These are phyloP conservation scores for Nicotiana noctiflora DNA, from an alignment of 257 asterid genomes.

Conservation along the genomic window DNA sequence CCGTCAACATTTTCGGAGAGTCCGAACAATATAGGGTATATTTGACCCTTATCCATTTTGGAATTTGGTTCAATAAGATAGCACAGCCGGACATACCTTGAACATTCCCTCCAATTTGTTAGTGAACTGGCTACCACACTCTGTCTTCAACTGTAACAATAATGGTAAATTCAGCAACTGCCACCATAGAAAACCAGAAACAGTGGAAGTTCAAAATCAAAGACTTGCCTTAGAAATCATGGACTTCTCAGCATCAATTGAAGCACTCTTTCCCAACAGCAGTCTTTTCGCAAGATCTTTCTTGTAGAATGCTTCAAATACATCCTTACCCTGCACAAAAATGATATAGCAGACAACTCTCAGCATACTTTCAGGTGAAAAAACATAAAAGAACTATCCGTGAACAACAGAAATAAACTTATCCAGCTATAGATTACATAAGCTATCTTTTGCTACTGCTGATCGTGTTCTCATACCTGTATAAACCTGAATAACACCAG, in stretches of 20 bases:
- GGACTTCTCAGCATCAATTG: constrained; percentile 96
- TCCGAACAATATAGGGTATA: too few species aligned
- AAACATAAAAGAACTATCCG: neutral
- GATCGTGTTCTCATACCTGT: constrained; percentile 47
- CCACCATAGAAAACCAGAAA: neutral
- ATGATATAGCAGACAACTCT: neutral
- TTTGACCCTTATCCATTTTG: neutral
- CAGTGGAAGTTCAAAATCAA: constrained; percentile 4
- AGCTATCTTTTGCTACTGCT: neutral
- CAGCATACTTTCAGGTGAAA: neutral
- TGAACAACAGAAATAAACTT: neutral
- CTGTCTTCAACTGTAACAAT: constrained; percentile 81
- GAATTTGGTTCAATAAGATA: neutral
- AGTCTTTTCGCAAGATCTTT: constrained; percentile 80
- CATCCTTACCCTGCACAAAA: constrained; percentile 38
- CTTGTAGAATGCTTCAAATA: constrained; percentile 49
- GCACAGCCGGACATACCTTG: constrained; percentile 45
- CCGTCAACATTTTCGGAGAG: too few species aligned
- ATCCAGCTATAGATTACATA: neutral
- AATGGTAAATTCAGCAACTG: constrained; percentile 14
- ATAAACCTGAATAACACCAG: constrained; percentile 91
- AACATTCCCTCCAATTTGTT: constrained; percentile 99
- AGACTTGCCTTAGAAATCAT: constrained; percentile 36
- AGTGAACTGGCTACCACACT: constrained; percentile 98
- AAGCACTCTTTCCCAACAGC: constrained; percentile 88